Base-by-base conservation (phyloP, 2,329 filamentous ascomycete species). In the Diatrype stigma region DNA sequence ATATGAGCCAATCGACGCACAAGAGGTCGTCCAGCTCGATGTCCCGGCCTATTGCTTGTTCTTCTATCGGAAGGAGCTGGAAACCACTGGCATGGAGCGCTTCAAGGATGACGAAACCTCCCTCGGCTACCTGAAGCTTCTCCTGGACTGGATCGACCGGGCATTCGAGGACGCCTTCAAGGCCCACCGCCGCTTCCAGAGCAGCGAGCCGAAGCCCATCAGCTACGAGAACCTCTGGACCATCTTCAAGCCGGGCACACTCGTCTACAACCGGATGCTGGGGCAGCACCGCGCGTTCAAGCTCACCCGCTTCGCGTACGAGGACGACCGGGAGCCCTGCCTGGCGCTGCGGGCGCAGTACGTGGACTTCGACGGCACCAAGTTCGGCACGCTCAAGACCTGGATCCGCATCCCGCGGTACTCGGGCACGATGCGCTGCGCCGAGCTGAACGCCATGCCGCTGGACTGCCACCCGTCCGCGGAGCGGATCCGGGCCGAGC, bases 301-400 rank as follows among this genome's bases (percentile, higher is more conserved):
- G 47, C 42, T 63, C 6, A 51, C 49, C 21, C 59, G 57, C 8
- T 64, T 61, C 56, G 58, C 57, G 51, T 66, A 67, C 48, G 56
- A 61, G 6, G 38, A 50, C 16, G 60, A 62, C 21, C 19, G 54
- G 1, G 52, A 57, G 16, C 57, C 61, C 2, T 56, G 60, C 11
- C 54, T 66, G 11, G 53, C 60, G 12, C 48, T 68, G 14, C 50
- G 53, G 1, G 56, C 59, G 10, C 46, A 55, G 10, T 67, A 59
- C 46, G 53, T 67, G 49, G 66, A 69, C 48, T 67, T 66, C 37
- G 62, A 68, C 47, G 67, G 67, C 17, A 62, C 65, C 46, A 57
- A 56, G 35, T 65, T 69, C 28, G 65, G 66, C 21, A 55, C 54
- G 3, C 60, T 61, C 14, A 51, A 51, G n/a, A 52, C 56, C 8